Percentiles rank a stretch among this genome's conserved stretches.
These are phyloP conservation scores for Arbutus unedo DNA, from an alignment of 148 eudicot species.

Conservation along the genomic window DNA sequence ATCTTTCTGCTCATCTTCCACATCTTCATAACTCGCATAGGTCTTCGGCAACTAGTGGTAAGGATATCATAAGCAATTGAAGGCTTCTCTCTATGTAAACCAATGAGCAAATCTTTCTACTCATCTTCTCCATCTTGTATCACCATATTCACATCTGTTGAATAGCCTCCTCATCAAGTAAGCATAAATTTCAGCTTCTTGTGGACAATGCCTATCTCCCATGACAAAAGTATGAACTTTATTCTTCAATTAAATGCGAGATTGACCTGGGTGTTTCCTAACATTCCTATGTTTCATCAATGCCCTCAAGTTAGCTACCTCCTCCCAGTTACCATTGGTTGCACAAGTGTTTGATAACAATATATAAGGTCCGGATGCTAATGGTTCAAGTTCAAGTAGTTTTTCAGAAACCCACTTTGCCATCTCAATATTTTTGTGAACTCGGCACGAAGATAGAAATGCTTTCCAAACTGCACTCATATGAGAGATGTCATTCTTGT, in stretches of 20 bases:
- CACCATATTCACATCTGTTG: constrained; percentile 27
- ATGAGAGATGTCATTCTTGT: constrained; percentile 48
- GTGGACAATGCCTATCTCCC: constrained; percentile 32
- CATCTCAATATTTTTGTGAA: constrained; percentile 69
- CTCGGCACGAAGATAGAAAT: constrained; percentile 69
- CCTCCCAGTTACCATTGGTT: constrained; percentile 61
- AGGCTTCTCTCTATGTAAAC: constrained; percentile 31
- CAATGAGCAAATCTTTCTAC: constrained; percentile 33
- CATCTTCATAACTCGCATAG: constrained; percentile 38
- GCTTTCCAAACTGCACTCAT: constrained; percentile 72
- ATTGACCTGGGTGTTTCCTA: constrained; percentile 66
- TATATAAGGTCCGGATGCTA: constrained; percentile 56
- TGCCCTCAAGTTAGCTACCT: constrained; percentile 57
- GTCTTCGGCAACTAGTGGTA: constrained; percentile 17
- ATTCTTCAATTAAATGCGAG: constrained; percentile 58
- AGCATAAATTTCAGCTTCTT: constrained; percentile 32
- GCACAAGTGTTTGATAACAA: constrained; percentile 65
- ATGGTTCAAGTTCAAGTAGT: constrained; percentile 62
- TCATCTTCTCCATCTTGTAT: constrained; percentile 42
- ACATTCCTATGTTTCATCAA: constrained; percentile 63
- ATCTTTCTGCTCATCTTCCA: no score
- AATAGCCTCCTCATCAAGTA: constrained; percentile 34
- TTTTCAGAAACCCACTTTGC: constrained; percentile 61
- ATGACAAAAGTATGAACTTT: constrained; percentile 31
- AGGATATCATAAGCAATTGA: constrained; percentile 37